Conservation (phyloP, 106 monocot species). For the Dendrobium huoshanense region DNA sequence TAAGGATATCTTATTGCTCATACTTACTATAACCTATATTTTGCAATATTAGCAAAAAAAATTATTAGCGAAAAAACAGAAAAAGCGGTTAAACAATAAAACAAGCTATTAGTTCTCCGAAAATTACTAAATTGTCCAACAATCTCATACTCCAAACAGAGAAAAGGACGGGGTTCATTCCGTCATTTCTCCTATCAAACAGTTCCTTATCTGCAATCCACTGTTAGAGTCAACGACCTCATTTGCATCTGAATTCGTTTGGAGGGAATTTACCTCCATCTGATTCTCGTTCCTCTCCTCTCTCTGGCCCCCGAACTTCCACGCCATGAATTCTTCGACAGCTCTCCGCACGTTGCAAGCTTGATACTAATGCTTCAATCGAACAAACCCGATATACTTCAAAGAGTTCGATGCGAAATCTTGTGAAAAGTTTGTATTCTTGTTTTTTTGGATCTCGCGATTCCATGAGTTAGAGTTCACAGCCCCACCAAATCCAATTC, state of each 20-base stretch:
- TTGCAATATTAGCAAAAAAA: no score
- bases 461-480: neutral
- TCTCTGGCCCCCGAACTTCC: neutral
- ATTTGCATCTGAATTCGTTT: constrained; percentile 7
- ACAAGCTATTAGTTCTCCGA: no score
- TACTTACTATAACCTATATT: no score
- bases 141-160: no score
- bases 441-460: neutral
- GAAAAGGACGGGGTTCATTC: no score
- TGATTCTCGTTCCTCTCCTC: neutral
- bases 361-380: neutral
- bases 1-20: no score
- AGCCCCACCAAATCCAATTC: neutral
- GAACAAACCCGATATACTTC: neutral
- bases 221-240: constrained; percentile 17
- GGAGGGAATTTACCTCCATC: constrained; percentile 13
- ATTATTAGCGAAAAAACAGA: no score
- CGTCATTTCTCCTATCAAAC: no score
- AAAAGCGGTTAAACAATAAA: no score
- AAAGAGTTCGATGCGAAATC: neutral
- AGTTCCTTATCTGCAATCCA: neutral
- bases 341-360: neutral
- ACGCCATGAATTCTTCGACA: neutral
- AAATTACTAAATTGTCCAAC: no score
- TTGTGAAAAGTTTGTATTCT: neutral